Conservation (phyloP, 139 green algal genomes). For the Spirogloea muscicola region DNA sequence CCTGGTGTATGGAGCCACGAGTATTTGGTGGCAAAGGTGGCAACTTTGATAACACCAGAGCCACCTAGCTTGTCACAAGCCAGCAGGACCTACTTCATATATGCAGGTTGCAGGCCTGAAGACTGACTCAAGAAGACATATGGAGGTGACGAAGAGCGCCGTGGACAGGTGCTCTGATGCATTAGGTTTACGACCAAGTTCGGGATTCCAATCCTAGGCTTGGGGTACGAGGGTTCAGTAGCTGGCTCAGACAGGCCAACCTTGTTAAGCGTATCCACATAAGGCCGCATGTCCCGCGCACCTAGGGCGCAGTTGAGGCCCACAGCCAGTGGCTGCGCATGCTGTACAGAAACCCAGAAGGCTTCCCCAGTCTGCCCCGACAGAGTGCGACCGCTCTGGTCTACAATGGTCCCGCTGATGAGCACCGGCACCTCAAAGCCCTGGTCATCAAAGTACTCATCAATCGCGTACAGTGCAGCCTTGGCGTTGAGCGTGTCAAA, state of each 20-base stretch:
- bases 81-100: not conserved
- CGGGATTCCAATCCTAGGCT: not conserved
- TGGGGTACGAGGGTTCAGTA: not conserved
- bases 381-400: slow-evolving; percentile 91
- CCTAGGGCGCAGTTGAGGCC: slow-evolving; percentile 97
- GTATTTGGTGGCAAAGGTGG: not conserved
- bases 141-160: not conserved
- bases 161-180: not conserved
- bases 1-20: not conserved
- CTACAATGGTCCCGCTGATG: slow-evolving; percentile 92
- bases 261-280: slow-evolving; percentile 82
- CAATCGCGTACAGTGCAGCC: slow-evolving; percentile 88
- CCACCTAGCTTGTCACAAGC: not conserved
- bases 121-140: too few relatives aligned
- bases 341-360: slow-evolving; percentile 92
- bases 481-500: slow-evolving; percentile 98
- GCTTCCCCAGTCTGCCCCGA: slow-evolving; percentile 97
- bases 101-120: not conserved
- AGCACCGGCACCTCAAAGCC: slow-evolving; percentile 85
- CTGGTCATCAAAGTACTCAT: slow-evolving; percentile 82
- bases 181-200: not conserved
- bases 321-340: slow-evolving; percentile 87
- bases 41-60: not conserved
- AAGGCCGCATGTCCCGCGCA: slow-evolving; percentile 88
- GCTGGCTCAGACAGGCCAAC: not conserved